phyloP scores from a whole-genome alignment of 441 rosid genomes.

The Gossypium lobatum region DNA sequence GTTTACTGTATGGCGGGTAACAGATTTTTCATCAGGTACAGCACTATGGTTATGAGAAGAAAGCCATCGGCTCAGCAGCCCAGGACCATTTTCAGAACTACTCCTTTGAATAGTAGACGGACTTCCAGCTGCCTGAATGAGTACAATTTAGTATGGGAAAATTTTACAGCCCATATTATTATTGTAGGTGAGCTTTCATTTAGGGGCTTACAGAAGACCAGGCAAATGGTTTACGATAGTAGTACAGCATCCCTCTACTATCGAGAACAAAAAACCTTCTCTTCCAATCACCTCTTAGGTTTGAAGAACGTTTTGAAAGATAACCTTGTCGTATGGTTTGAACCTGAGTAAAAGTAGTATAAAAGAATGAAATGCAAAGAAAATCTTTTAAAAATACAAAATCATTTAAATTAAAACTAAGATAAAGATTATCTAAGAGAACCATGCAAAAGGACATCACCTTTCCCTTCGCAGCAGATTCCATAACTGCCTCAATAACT shows the following conservation, averaged over 20 bases:
- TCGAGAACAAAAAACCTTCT: slow-evolving; percentile 96
- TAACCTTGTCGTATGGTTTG: slow-evolving; percentile 96
- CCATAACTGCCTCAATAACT: slow-evolving; percentile 93
- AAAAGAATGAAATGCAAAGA: slow-evolving; percentile 1
- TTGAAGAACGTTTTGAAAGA: slow-evolving; percentile 93
- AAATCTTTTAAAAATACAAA: not conserved
- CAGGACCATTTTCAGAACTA: slow-evolving; percentile 59
- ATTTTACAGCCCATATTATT: slow-evolving; percentile 2
- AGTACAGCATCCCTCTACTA: slow-evolving; percentile 93
- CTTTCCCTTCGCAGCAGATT: slow-evolving; percentile 87
- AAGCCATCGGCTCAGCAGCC: slow-evolving; percentile 90
- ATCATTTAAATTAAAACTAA: not conserved
- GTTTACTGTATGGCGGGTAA: slow-evolving; percentile 91
- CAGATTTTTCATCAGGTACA: slow-evolving; percentile 84
- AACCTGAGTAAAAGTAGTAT: slow-evolving; percentile 43
- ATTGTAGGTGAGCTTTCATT: slow-evolving; percentile 11
- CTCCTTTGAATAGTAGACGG: slow-evolving; percentile 54
- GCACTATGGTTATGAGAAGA: slow-evolving; percentile 93
- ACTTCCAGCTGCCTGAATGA: slow-evolving; percentile 59
- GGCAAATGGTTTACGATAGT: slow-evolving; percentile 81
- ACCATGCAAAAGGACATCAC: slow-evolving; percentile 31
- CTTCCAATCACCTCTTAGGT: slow-evolving; percentile 97
- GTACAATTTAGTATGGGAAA: slow-evolving; percentile 18
- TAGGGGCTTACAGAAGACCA: slow-evolving; percentile 63
- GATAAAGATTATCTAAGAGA: not conserved